Evolutionary conservation across 768 basidiomycete genomes (phyloP).

Genomic region (Leccinum arenicola): DNA sequence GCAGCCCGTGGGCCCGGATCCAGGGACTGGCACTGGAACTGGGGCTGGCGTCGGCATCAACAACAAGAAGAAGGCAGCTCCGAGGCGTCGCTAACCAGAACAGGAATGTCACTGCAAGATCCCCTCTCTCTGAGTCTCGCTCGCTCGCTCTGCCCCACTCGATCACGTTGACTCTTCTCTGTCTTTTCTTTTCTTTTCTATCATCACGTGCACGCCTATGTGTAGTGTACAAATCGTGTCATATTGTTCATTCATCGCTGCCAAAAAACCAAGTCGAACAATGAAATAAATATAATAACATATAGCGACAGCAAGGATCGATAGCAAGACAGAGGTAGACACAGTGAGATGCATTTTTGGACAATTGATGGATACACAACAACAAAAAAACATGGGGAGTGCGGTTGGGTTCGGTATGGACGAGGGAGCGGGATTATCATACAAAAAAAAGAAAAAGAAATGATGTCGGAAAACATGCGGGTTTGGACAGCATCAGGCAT

Average conservation of each 20-base stretch:
- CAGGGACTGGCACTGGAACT: background rate
- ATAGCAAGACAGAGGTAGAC: background rate
- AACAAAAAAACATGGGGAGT: background rate
- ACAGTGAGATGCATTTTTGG: background rate
- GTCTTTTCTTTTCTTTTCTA: background rate
- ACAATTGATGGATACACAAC: background rate
- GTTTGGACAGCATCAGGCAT: background rate
- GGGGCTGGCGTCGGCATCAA: background rate
- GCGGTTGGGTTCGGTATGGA: background rate
- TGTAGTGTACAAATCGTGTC: background rate
- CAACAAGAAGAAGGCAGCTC: conserved; percentile 20
- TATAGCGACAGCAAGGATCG: background rate
- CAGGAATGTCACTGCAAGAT: background rate
- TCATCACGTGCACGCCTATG: background rate
- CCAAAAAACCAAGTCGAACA: background rate
- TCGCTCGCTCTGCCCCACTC: background rate
- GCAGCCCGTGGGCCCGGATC: background rate
- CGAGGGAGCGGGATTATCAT: background rate
- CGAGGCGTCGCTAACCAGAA: conserved; percentile 24
- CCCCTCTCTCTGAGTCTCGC: background rate
- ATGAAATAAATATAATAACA: background rate
- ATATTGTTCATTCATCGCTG: background rate
- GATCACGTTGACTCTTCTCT: no score
- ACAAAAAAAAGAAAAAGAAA: background rate
- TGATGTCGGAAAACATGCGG: background rate